Conservation (phyloP, 2,329 filamentous ascomycete genomes). For the Fusarium compactum region DNA sequence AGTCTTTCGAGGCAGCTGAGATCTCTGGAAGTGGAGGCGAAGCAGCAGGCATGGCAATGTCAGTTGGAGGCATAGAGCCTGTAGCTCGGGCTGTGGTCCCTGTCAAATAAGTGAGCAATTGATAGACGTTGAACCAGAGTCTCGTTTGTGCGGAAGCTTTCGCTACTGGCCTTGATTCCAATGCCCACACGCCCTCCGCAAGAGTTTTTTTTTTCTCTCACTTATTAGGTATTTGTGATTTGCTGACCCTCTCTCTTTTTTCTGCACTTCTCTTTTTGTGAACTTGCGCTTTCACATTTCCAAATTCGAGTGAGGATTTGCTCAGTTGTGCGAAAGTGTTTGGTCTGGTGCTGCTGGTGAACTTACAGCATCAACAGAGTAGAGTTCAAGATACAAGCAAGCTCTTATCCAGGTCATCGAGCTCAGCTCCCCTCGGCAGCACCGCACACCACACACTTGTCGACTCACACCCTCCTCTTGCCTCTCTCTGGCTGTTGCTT, state of each 20-base stretch:
- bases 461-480: slow-evolving; percentile 44
- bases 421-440: slow-evolving; percentile 42
- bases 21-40: slow-evolving; percentile 43
- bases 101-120: slow-evolving; percentile 33
- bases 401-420: slow-evolving; percentile 32
- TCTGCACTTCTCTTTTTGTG: slow-evolving; percentile 16
- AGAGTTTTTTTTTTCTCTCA: slow-evolving; percentile 25
- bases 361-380: slow-evolving; percentile 14
- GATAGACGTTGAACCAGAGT: slow-evolving; percentile 30
- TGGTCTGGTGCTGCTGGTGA: slow-evolving; percentile 22
- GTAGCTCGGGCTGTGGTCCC: slow-evolving; percentile 36
- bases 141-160: slow-evolving; percentile 41
- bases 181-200: slow-evolving; percentile 45
- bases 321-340: slow-evolving; percentile 14
- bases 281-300: slow-evolving; percentile 7
- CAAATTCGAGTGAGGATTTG: neutral
- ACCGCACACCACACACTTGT: slow-evolving; percentile 42
- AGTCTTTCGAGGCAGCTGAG: slow-evolving; percentile 48
- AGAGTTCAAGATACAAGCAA: slow-evolving; percentile 24
- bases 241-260: slow-evolving; percentile 18
- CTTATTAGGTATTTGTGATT: slow-evolving; percentile 3
- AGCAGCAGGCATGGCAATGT: slow-evolving; percentile 28
- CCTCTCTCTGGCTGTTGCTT: slow-evolving; percentile 34
- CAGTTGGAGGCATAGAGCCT: slow-evolving; percentile 32
- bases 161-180: slow-evolving; percentile 38